Percentiles rank a stretch among this genome's conserved stretches.
Evolutionary conservation across 139 green algal species (phyloP).

Genomic region (Nannochloris sp.): DNA sequence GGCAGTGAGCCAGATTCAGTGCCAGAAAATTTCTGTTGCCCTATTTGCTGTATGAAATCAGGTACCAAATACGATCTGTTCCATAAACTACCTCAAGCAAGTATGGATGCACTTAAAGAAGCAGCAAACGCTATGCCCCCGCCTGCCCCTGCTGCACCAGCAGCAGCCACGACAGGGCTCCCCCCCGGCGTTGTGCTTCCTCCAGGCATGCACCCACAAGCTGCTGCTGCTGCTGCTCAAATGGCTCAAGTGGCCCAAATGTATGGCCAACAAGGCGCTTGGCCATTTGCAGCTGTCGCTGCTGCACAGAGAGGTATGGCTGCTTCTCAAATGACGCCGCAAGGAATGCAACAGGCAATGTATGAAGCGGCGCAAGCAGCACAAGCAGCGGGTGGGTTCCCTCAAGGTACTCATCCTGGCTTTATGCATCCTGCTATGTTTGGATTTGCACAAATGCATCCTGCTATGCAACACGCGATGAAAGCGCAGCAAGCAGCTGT

Average conservation of each 20-base stretch:
- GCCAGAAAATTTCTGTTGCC: constrained; percentile 39
- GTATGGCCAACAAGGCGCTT: background rate
- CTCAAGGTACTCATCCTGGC: background rate
- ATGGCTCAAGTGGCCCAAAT: background rate
- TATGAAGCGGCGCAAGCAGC: background rate
- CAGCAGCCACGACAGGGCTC: background rate
- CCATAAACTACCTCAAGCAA: constrained; percentile 11
- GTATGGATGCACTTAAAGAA: constrained; percentile 19
- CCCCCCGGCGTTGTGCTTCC: background rate
- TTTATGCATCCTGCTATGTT: background rate
- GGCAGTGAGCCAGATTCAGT: constrained; percentile 17
- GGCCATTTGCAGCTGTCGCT: background rate
- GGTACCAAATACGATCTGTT: constrained; percentile 16
- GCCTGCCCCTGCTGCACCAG: background rate
- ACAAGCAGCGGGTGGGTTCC: background rate
- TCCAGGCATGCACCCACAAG: background rate
- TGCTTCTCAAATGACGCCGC: background rate
- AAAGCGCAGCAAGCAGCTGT: background rate
- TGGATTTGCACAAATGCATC: background rate
- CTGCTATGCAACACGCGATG: background rate
- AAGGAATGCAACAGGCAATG: background rate
- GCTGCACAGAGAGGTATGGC: background rate
- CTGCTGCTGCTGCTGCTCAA: background rate
- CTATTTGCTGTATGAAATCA: constrained; percentile 34
- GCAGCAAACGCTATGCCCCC: constrained; percentile 3